A percentile compares a stretch with the other conserved stretches of the same genome.
phyloP scores from a whole-genome alignment of 2,329 filamentous ascomycete species.

The Plenodomus biglobosus region DNA sequence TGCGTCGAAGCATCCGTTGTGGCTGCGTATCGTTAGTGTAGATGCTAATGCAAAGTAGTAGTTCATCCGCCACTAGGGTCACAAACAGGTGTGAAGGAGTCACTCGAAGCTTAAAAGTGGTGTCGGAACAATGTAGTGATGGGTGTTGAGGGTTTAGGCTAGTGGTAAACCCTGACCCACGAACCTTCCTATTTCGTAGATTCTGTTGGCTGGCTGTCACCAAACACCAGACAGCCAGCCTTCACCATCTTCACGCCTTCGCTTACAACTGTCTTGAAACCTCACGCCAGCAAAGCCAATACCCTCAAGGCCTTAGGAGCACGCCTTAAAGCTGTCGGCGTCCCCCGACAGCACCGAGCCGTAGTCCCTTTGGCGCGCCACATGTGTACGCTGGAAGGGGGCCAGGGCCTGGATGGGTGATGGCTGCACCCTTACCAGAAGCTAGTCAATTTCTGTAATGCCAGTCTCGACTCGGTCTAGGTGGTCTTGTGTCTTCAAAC shows the following conservation, averaged over 20 bases:
- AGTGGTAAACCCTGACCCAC: background rate
- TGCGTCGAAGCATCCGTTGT: too few relatives aligned
- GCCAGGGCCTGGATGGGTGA: conserved; percentile 19
- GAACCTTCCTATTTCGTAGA: background rate
- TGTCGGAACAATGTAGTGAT: background rate
- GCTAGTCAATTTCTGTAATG: conserved; percentile 17
- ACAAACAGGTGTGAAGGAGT: background rate
- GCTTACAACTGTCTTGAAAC: background rate
- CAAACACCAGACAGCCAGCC: background rate
- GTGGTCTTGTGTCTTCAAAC: conserved; percentile 8
- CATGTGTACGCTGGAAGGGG: conserved; percentile 10
- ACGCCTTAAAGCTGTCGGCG: background rate
- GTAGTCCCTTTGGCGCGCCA: background rate
- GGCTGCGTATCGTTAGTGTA: background rate
- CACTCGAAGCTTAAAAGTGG: background rate
- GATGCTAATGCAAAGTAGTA: background rate
- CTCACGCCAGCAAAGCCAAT: background rate
- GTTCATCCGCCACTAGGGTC: background rate
- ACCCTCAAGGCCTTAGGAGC: too few relatives aligned
- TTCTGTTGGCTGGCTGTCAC: too few relatives aligned
- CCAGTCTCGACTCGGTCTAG: conserved; percentile 19
- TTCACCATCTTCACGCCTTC: background rate
- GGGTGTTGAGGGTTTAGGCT: background rate
- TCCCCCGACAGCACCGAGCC: background rate
- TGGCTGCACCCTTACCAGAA: conserved; percentile 9